Evolutionary conservation across 768 basidiomycete genomes (phyloP).

Genomic region (Auricularia auricula-judae): DNA sequence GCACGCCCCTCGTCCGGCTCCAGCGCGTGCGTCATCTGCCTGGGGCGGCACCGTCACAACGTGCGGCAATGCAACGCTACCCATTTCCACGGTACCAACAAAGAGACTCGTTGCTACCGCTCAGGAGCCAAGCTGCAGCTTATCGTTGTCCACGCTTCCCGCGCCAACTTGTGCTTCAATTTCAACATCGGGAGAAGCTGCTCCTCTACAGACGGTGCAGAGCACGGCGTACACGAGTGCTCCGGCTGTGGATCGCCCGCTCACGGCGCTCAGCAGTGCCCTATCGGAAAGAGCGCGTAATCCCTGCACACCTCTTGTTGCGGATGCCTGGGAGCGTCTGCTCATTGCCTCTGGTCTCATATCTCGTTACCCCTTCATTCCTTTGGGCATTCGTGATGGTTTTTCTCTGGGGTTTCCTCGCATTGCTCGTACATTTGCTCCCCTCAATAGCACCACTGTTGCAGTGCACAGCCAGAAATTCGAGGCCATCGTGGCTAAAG

Average conservation of each 20-base stretch:
- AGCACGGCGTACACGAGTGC: slow-evolving; percentile 22
- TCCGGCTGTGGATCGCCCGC: slow-evolving; percentile 11
- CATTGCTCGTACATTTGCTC: slow-evolving; percentile 19
- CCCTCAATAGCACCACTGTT: slow-evolving; percentile 21
- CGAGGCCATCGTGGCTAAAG: slow-evolving; percentile 10
- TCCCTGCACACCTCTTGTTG: slow-evolving; percentile 22
- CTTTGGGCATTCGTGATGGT: slow-evolving; percentile 16
- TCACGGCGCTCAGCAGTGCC: slow-evolving; percentile 32
- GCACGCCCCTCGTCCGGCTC: neutral
- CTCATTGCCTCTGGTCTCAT: slow-evolving; percentile 14
- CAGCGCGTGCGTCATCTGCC: slow-evolving; percentile 22
- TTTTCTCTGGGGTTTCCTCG: slow-evolving; percentile 24
- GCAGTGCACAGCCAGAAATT: slow-evolving; percentile 7
- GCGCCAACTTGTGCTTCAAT: slow-evolving; percentile 21
- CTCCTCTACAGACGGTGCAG: neutral
- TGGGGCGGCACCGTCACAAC: slow-evolving; percentile 20
- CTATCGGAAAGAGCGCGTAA: slow-evolving; percentile 22
- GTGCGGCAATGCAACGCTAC: slow-evolving; percentile 11
- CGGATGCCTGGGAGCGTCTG: slow-evolving; percentile 19
- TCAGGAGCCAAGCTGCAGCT: slow-evolving; percentile 12
- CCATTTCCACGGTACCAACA: slow-evolving; percentile 15
- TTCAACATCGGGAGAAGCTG: slow-evolving; percentile 24
- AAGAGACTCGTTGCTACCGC: slow-evolving; percentile 10
- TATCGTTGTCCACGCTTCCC: slow-evolving; percentile 8
- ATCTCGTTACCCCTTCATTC: slow-evolving; percentile 18